Percentiles rank a stretch among this genome's conserved stretches.
Evolutionary conservation across 768 basidiomycete genomes (phyloP).

Genomic region (Russula compacta): DNA sequence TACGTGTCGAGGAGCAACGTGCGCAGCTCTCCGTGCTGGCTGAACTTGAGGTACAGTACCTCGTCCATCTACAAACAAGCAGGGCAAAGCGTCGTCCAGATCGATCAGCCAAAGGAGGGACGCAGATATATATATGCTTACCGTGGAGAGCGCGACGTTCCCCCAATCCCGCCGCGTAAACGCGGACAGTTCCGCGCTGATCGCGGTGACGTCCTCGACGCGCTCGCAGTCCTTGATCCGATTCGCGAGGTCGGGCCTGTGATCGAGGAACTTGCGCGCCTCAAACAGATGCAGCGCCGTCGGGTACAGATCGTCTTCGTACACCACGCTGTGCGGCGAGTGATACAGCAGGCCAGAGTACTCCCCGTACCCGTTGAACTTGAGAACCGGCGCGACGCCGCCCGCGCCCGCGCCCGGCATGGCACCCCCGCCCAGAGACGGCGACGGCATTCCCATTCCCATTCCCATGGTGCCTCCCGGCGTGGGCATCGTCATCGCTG

Average conservation of each 20-base stretch:
- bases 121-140: too few species aligned
- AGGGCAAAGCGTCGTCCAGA: slow-evolving; percentile 2
- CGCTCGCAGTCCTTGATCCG: slow-evolving; percentile 39
- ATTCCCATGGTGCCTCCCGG: neutral
- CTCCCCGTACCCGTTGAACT: slow-evolving; percentile 29
- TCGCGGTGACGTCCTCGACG: slow-evolving; percentile 31
- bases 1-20: slow-evolving; percentile 46
- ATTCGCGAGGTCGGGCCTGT: slow-evolving; percentile 45
- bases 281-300: slow-evolving; percentile 71
- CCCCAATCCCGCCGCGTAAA: slow-evolving; percentile 51
- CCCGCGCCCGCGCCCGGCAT: neutral
- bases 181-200: slow-evolving; percentile 25
- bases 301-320: slow-evolving; percentile 47
- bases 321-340: slow-evolving; percentile 54
- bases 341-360: slow-evolving; percentile 52
- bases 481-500: neutral
- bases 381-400: slow-evolving; percentile 16
- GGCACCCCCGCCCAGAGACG: slow-evolving; percentile 9
- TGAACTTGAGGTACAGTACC: slow-evolving; percentile 58
- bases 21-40: slow-evolving; percentile 56
- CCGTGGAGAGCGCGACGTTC: slow-evolving; percentile 39
- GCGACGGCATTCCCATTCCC: neutral
- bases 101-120: neutral
- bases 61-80: slow-evolving; percentile 54
- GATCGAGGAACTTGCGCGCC: slow-evolving; percentile 56